Percentiles rank a stretch among this genome's conserved stretches.
Conservation (phyloP, 2,329 filamentous ascomycete species). For the Ophioceras dolichostomum region DNA sequence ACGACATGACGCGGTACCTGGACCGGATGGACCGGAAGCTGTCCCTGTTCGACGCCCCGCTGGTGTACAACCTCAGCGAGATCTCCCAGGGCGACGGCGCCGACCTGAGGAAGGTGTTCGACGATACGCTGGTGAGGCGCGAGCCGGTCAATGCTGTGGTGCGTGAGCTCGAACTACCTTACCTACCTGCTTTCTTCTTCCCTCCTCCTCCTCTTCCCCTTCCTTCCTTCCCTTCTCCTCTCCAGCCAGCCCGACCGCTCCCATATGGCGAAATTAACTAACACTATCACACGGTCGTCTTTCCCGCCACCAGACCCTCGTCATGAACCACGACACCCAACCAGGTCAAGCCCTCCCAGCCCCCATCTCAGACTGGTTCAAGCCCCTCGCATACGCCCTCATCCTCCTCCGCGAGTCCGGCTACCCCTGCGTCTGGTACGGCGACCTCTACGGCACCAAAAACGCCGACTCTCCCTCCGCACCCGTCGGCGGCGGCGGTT, state of each 20-base stretch:
- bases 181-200: too few relatives aligned
- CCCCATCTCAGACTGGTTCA: conserved; percentile 54
- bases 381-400: conserved; percentile 58
- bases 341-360: conserved; percentile 31
- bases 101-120: conserved; percentile 53
- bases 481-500: conserved; percentile 39
- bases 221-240: neutral
- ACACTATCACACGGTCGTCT: neutral
- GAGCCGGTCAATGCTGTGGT: conserved; percentile 23
- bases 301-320: conserved; percentile 37
- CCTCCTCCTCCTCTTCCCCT: neutral
- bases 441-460: conserved; percentile 54
- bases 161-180: too few relatives aligned
- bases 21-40: conserved; percentile 41
- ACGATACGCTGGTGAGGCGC: conserved; percentile 40
- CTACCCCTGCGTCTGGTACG: conserved; percentile 58
- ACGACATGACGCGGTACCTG: conserved; percentile 19
- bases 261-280: neutral
- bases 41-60: conserved; percentile 53
- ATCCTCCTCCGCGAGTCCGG: conserved; percentile 54
- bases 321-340: conserved; percentile 60
- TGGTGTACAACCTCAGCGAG: conserved; percentile 55
- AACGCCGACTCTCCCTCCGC: conserved; percentile 29
- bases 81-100: conserved; percentile 41
- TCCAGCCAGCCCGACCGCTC: neutral